These are phyloP conservation scores for Aaosphaeria pasadenensis DNA, from an alignment of 2,329 filamentous ascomycete genomes.

Conservation along the genomic window DNA sequence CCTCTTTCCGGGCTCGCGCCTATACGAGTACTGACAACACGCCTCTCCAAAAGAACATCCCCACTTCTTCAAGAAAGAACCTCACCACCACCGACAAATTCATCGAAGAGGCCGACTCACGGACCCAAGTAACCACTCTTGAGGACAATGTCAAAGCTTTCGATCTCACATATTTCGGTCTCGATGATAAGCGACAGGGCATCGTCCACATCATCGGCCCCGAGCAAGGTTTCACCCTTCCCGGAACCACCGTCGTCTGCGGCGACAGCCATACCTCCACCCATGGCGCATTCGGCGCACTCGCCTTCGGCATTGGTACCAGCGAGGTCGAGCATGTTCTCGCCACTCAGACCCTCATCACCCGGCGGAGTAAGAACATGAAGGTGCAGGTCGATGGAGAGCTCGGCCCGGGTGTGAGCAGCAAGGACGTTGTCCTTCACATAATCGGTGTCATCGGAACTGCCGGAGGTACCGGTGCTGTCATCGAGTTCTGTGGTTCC, in stretches of 20 bases:
- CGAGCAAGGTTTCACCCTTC: constrained; percentile 97
- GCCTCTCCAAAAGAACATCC: constrained; percentile 69
- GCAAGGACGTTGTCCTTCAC: constrained; percentile 92
- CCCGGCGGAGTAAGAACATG: constrained; percentile 98
- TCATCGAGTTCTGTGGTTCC: constrained; percentile 97
- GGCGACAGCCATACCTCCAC: constrained; percentile 98
- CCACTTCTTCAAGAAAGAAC: constrained; percentile 83
- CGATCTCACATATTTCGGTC: constrained; percentile 93
- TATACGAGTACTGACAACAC: constrained; percentile 4
- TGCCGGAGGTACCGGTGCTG: constrained; percentile 87
- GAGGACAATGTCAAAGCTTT: constrained; percentile 98
- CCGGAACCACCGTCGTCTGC: constrained; percentile 94
- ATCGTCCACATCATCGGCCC: constrained; percentile 98
- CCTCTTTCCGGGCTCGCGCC: not conserved
- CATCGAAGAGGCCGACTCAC: constrained; percentile 90
- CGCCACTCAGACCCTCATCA: constrained; percentile 92
- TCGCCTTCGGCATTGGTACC: constrained; percentile 96
- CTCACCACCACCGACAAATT: constrained; percentile 94
- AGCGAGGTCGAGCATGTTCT: constrained; percentile 98
- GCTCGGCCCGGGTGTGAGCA: constrained; percentile 85
- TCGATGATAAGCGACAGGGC: constrained; percentile 93
- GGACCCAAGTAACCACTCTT: constrained; percentile 89
- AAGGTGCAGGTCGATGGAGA: constrained; percentile 91
- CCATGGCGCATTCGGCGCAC: constrained; percentile 90
- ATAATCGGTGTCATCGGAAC: constrained; percentile 93